Evolutionary conservation across 2,329 filamentous ascomycete genomes (phyloP).

Genomic region (Dendrostoma leiphaemia): DNA sequence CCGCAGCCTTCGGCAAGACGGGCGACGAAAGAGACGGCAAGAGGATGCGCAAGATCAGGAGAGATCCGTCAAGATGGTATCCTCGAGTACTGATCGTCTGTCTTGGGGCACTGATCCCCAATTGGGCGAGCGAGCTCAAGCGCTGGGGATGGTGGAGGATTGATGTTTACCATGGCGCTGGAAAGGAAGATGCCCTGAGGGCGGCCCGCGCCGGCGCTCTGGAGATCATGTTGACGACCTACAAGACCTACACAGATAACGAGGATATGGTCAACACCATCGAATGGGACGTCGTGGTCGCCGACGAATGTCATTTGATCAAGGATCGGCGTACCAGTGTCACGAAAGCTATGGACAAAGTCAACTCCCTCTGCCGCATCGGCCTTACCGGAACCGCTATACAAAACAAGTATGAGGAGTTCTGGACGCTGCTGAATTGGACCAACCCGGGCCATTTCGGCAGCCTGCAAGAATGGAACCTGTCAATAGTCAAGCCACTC

Average conservation of each 20-base stretch:
- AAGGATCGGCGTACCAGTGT: conserved; percentile 78
- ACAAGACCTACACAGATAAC: conserved; percentile 82
- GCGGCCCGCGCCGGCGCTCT: conserved; percentile 73
- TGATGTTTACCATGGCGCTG: conserved; percentile 73
- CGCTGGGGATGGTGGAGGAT: conserved; percentile 97
- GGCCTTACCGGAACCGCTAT: conserved; percentile 94
- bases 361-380: conserved; percentile 90
- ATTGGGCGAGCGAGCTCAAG: conserved; percentile 84
- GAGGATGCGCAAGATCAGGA: conserved; percentile 81
- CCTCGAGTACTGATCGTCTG: conserved; percentile 82
- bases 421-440: conserved; percentile 97
- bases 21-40: conserved; percentile 83
- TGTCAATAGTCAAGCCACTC: conserved; percentile 74
- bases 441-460: conserved; percentile 77
- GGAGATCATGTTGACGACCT: conserved; percentile 94
- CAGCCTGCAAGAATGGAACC: conserved; percentile 70
- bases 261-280: conserved; percentile 74
- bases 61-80: conserved; percentile 68
- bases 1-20: conserved; percentile 90
- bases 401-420: conserved; percentile 95
- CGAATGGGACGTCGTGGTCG: conserved; percentile 90
- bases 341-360: conserved; percentile 81
- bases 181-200: conserved; percentile 67
- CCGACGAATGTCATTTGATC: conserved; percentile 88
- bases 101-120: conserved; percentile 81